Evolutionary conservation across 495 filamentous ascomycete genomes (phyloP).

Genomic region (Tuber borchii): DNA sequence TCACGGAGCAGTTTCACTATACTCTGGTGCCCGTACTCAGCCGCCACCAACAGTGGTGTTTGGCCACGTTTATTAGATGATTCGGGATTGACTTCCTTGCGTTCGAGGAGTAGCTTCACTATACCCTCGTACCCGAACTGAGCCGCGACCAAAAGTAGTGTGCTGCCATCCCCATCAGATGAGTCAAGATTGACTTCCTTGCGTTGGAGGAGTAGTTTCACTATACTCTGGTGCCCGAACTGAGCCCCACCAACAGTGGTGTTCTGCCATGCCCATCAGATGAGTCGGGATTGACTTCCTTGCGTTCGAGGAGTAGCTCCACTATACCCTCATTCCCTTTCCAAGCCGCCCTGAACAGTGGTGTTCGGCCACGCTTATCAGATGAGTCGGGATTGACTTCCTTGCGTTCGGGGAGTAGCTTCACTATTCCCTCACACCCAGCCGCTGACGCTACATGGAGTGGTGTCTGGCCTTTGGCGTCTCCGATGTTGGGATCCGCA

Average conservation of each 20-base stretch:
- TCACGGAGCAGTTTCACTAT: no score
- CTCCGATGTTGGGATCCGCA: neutral
- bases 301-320: neutral
- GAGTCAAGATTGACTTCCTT: neutral
- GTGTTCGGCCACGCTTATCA: neutral
- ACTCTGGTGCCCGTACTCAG: no score
- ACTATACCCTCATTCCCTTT: neutral
- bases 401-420: slow-evolving; percentile 26
- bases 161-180: neutral
- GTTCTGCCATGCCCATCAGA: slow-evolving; percentile 21
- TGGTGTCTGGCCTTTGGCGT: slow-evolving; percentile 29
- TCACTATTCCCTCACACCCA: slow-evolving; percentile 4
- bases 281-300: neutral
- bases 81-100: no score
- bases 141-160: neutral
- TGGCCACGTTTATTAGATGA: no score
- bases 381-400: slow-evolving; percentile 15
- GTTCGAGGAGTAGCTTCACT: no score
- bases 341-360: neutral
- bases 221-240: slow-evolving; percentile 29
- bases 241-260: slow-evolving; percentile 25
- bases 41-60: no score
- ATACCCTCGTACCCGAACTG: no score
- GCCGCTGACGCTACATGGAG: slow-evolving; percentile 42
- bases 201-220: slow-evolving; percentile 30